Percentiles rank a stretch among this genome's conserved stretches.
phyloP scores from a whole-genome alignment of 768 basidiomycete genomes.

The Boletus rubescentipes region DNA sequence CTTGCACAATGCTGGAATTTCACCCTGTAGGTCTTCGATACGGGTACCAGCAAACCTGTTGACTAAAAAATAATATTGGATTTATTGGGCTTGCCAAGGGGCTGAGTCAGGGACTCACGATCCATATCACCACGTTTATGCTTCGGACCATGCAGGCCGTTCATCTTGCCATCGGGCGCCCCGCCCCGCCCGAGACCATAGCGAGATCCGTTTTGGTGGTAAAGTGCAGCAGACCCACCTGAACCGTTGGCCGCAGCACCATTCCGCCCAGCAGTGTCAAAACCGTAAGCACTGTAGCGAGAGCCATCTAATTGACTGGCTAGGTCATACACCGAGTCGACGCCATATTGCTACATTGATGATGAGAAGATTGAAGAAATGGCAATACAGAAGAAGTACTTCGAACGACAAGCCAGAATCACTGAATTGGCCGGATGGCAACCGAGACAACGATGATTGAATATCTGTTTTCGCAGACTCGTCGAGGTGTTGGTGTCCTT shows the following conservation, averaged over 20 bases:
- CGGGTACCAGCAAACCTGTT: slow-evolving; percentile 97
- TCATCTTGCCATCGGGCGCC: slow-evolving; percentile 77
- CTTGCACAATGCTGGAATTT: slow-evolving; percentile 93
- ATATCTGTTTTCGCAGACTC: slow-evolving; percentile 58
- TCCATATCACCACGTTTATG: slow-evolving; percentile 94
- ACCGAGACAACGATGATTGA: slow-evolving; percentile 70
- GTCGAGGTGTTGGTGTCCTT: slow-evolving; percentile 42
- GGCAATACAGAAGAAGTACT: slow-evolving; percentile 37
- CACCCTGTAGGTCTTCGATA: slow-evolving; percentile 92
- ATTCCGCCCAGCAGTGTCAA: slow-evolving; percentile 47
- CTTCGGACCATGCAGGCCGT: slow-evolving; percentile 87
- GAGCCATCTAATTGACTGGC: slow-evolving; percentile 49
- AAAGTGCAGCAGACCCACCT: slow-evolving; percentile 71
- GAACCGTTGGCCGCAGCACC: slow-evolving; percentile 35
- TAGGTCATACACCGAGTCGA: slow-evolving; percentile 52
- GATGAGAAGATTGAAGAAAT: slow-evolving; percentile 7
- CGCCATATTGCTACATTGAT: slow-evolving; percentile 48
- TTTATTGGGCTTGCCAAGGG: neutral
- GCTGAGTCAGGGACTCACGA: slow-evolving; percentile 58
- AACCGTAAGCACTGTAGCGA: slow-evolving; percentile 58
- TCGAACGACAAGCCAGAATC: slow-evolving; percentile 52
- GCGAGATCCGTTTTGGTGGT: slow-evolving; percentile 75
- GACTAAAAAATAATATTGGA: slow-evolving; percentile 45
- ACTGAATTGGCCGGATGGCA: slow-evolving; percentile 61
- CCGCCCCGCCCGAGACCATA: slow-evolving; percentile 66